phyloP scores from a whole-genome alignment of 2,329 filamentous ascomycete species.

The Capronia americana region DNA sequence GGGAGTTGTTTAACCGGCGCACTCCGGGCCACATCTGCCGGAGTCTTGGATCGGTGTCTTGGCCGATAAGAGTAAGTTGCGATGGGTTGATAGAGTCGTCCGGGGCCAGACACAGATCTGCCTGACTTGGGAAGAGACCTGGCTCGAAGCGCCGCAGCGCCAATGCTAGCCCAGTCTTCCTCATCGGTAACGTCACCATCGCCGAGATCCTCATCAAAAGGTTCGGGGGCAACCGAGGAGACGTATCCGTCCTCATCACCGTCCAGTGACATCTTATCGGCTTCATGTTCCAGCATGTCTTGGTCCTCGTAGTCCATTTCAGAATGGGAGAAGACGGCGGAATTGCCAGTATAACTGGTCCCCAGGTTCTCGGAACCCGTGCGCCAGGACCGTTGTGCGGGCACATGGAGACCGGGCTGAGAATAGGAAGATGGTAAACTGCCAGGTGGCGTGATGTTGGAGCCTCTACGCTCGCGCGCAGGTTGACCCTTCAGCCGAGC shows the following conservation, averaged over 20 bases:
- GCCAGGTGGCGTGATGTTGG: constrained; percentile 38
- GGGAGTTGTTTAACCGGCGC: constrained; percentile 51
- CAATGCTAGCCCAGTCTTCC: constrained; percentile 92
- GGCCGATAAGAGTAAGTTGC: constrained; percentile 46
- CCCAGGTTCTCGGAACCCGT: constrained; percentile 46
- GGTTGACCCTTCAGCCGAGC: constrained; percentile 75
- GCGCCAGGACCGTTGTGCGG: constrained; percentile 46
- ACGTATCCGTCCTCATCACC: constrained; percentile 70
- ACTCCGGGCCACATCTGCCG: constrained; percentile 43
- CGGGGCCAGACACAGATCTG: constrained; percentile 48
- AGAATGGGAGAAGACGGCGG: constrained; percentile 74
- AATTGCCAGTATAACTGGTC: constrained; percentile 72
- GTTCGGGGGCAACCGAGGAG: constrained; percentile 73
- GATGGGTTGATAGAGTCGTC: constrained; percentile 47
- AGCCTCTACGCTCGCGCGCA: constrained; percentile 41
- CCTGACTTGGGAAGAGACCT: constrained; percentile 57
- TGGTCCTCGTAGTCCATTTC: constrained; percentile 68
- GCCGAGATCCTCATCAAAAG: constrained; percentile 71
- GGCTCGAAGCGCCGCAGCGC: constrained; percentile 80
- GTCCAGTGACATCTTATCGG: constrained; percentile 92
- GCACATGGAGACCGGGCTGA: constrained; percentile 57
- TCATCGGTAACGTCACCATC: constrained; percentile 92
- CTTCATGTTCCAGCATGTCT: constrained; percentile 80
- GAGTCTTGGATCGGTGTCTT: constrained; percentile 35
- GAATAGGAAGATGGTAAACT: constrained; percentile 57